phyloP scores from a whole-genome alignment of 1,139 yeast genomes.

The Pichia sp. region DNA sequence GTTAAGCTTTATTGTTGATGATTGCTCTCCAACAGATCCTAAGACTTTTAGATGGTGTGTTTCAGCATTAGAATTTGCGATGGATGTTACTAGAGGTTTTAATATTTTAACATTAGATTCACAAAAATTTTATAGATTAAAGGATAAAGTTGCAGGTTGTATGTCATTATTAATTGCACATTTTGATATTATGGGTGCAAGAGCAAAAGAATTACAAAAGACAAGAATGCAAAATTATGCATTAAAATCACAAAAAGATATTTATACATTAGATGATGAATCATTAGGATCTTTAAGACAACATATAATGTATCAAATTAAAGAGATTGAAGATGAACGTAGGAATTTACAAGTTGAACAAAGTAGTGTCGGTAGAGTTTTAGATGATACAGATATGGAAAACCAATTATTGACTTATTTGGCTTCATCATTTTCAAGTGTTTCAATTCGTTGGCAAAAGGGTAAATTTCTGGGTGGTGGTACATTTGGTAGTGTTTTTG shows the following conservation, averaged over 20 bases:
- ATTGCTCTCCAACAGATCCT: conserved; percentile 86
- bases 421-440: conserved; percentile 85
- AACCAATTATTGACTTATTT: conserved; percentile 80
- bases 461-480: conserved; percentile 94
- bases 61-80: conserved; percentile 88
- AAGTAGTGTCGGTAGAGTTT: conserved; percentile 73
- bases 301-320: conserved; percentile 54
- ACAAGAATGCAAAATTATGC: conserved; percentile 46
- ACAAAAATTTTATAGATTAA: conserved; percentile 65
- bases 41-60: conserved; percentile 96
- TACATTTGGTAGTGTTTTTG: conserved; percentile 88
- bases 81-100: conserved; percentile 90
- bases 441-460: conserved; percentile 95
- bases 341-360: conserved; percentile 44
- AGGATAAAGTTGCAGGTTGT: conserved; percentile 86
- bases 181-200: conserved; percentile 97
- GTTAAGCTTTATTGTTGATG: conserved; percentile 91
- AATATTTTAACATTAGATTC: conserved; percentile 77
- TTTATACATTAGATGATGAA: conserved; percentile 54
- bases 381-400: conserved; percentile 82
- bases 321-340: conserved; percentile 52
- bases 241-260: conserved; percentile 37
- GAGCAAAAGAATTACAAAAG: conserved; percentile 66
- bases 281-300: conserved; percentile 49
- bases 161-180: conserved; percentile 91